Conservation (phyloP, 768 basidiomycete genomes). For the Glaciozyma antarctica region DNA sequence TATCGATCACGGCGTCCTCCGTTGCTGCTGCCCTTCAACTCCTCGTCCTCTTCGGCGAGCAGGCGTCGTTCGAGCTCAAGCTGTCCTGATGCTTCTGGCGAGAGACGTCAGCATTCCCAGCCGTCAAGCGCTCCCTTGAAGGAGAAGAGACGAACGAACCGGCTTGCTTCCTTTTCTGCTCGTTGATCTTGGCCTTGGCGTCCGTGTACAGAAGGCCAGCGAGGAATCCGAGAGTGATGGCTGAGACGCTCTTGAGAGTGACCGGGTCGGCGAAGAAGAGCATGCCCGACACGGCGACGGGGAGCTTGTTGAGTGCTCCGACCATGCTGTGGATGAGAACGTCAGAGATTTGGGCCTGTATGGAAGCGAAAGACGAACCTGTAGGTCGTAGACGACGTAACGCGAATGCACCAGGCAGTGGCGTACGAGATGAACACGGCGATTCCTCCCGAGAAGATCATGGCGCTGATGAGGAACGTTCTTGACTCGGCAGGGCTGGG, state of each 20-base stretch:
- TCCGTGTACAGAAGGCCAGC: constrained; percentile 29
- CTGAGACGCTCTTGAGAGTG: constrained; percentile 77
- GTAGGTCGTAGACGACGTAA: constrained; percentile 96
- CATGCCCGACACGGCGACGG: constrained; percentile 97
- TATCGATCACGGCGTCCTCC: background rate
- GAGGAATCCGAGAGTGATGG: constrained; percentile 69
- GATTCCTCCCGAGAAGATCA: constrained; percentile 92
- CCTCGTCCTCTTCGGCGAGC: no score
- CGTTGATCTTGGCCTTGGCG: constrained; percentile 8
- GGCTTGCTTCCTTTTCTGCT: no score
- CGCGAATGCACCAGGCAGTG: constrained; percentile 95
- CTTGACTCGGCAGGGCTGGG: constrained; percentile 72
- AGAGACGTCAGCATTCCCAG: no score
- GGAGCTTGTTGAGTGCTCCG: constrained; percentile 91
- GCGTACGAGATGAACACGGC: constrained; percentile 94
- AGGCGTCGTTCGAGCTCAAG: no score
- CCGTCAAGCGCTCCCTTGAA: no score
- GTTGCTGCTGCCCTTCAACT: no score
- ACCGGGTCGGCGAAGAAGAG: constrained; percentile 88
- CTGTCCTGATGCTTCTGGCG: no score
- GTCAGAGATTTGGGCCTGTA: constrained; percentile 15
- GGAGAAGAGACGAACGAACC: background rate
- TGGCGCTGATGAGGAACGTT: constrained; percentile 67
- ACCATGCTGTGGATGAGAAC: constrained; percentile 60
- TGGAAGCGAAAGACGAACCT: constrained; percentile 46